Base-by-base conservation (phyloP, 495 filamentous ascomycete species). In the Xylaria acuta region DNA sequence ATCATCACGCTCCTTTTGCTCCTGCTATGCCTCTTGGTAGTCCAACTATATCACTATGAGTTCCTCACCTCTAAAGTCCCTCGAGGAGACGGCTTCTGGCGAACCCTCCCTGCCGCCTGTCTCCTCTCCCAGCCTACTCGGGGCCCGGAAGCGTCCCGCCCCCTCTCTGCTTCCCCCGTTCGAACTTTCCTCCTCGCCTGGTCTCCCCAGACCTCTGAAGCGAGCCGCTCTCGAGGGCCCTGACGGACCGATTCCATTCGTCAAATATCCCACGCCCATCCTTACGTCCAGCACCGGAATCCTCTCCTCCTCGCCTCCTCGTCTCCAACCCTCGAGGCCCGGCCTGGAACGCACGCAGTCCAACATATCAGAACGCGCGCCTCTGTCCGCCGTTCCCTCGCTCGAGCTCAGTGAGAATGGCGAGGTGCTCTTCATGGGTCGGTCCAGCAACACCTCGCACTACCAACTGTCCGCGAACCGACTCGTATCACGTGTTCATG, bases 261-360 rank as follows among this genome's bases (percentile, higher is more conserved):
- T 84, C 74, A 90, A 89, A 76, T 94, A 98, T 82, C 96, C 95
- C 40, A 97, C 95, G 1, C 95, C 95, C 0, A 89, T 97, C 27
- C 94, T 94, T 60, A 97, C 95, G 34, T 98, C 96, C 3, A 97
- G 94, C 47, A 97, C 95, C 64, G 92, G 93, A 73, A 92, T 97
- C 64, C 86, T 97, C 74, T 94, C 93, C 51, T 97, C 96, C 25
- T 97, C 95, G 71, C 94, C 96, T 32, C 90, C 91, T 74, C 87
- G 85, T 68, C 79, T 84, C 68, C 75, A 82, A 47, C 82, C 83
- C 73, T 87, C 91, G 72, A 86, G 84, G 75, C 88, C 86, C n/a
- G 76, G 69, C 62, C 30, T 72, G 20, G 51, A 27, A 38, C 87
- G 90, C 66, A 87, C 91, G 32, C 82, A 86, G 75, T 94, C 94